Evolutionary conservation across 176 grass and related monocot genomes (phyloP), one percentile per base, ranked within the genome.

Genomic region (Microstegium vimineum): DNA sequence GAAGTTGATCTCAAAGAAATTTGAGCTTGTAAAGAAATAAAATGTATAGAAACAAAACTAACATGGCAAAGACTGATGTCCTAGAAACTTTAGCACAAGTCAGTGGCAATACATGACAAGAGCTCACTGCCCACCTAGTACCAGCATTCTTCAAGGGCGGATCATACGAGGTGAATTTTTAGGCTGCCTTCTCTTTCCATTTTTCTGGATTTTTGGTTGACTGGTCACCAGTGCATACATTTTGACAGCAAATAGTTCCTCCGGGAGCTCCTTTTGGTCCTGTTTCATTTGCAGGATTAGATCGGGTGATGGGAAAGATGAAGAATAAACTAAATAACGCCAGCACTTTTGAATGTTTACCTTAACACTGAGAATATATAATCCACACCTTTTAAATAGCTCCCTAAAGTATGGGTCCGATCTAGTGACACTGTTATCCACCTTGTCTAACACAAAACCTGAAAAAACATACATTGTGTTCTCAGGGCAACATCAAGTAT

Each of bases 391-490:
- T 27, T 90, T 80, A 83, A 95, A 99, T 72, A 99, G 89, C 67
- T 99, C 93, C 86, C 88, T 95, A 20, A 99, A 99, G 81, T 95
- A 99, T 54, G 66, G 16, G 76, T 99, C 96, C 5, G 96, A 99
- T 83, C 96, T 95, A 42, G 96, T 99, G 78, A 99, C 71, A 57
- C 96, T 99, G 69, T 95, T 92, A 87, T 99, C 93, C 62, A 75
- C 96, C 85, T 94, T 99, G 85, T 99, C 96, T 84, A 99, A 74
- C 45, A 99, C 93, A 92, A 95, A 99, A 68, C 96, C 96, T 99
- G 89, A 25, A 37, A 9, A 40, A 79, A 2, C 69, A 72, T 18
- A 82, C 12, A 78, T 25, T 32, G 5, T 41, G n/a, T 62, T 63
- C 22, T 82, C 56, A 54, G 28, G 81, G 18, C 15, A 81, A 75